Conservation (phyloP, 768 basidiomycete genomes). For the Favolaschia claudopus region DNA sequence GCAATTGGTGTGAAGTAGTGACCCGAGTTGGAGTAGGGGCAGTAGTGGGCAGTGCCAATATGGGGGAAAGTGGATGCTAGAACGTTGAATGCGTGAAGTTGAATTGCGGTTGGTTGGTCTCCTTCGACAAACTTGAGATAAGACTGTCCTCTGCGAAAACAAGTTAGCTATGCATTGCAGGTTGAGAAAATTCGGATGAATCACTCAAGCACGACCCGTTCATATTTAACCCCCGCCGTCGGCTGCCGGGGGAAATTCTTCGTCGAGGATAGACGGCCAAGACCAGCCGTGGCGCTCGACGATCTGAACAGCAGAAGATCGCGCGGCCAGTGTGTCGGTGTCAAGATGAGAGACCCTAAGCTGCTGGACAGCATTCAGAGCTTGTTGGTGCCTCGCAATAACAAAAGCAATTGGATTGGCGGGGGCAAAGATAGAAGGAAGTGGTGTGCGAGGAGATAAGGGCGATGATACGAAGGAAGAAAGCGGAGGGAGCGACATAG, state of each 20-base stretch:
- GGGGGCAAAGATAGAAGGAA: slow-evolving; percentile 16
- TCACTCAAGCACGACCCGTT: slow-evolving; percentile 48
- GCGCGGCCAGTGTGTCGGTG: slow-evolving; percentile 14
- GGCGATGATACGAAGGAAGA: neutral
- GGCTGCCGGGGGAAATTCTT: slow-evolving; percentile 49
- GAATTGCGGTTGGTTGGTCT: slow-evolving; percentile 61
- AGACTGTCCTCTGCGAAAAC: slow-evolving; percentile 50
- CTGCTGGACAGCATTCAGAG: slow-evolving; percentile 40
- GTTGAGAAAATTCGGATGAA: slow-evolving; percentile 25
- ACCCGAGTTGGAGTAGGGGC: slow-evolving; percentile 29
- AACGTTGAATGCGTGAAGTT: slow-evolving; percentile 70
- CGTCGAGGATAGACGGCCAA: slow-evolving; percentile 61
- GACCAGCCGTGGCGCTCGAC: slow-evolving; percentile 51
- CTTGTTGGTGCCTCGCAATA: slow-evolving; percentile 50
- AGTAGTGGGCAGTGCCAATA: slow-evolving; percentile 46
- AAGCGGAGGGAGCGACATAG: slow-evolving; percentile 14
- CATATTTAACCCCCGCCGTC: slow-evolving; percentile 53
- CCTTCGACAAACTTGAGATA: slow-evolving; percentile 61
- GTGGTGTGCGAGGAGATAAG: slow-evolving; percentile 1
- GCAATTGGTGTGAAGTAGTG: slow-evolving; percentile 40
- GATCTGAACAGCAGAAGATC: slow-evolving; percentile 39
- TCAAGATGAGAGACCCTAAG: slow-evolving; percentile 14
- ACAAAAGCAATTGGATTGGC: slow-evolving; percentile 45
- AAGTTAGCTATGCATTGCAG: slow-evolving; percentile 13
- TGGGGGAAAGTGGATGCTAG: slow-evolving; percentile 65